A percentile compares a stretch with the other conserved stretches of the same genome.
Evolutionary conservation across 2,329 filamentous ascomycete genomes (phyloP).

Genomic region (Zarea fungicola): DNA sequence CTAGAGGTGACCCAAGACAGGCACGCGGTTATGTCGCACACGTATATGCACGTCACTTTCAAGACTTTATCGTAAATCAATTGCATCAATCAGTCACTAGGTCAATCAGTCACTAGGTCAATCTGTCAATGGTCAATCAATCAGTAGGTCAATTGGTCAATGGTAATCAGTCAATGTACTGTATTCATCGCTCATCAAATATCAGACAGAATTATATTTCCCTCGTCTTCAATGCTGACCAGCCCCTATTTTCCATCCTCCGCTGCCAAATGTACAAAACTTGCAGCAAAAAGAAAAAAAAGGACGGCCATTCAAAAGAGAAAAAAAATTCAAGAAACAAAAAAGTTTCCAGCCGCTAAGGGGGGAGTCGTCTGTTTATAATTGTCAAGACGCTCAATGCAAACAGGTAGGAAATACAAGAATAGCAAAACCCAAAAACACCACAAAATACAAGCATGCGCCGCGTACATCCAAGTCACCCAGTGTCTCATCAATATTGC

Average conservation of each 20-base stretch:
- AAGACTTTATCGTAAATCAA: no score
- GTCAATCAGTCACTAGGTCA: no score
- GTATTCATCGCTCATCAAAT: conserved; percentile 12
- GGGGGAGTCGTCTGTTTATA: conserved; percentile 9
- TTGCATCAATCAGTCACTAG: no score
- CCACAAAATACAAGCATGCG: conserved; percentile 2
- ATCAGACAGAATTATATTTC: conserved; percentile 9
- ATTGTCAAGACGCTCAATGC: conserved; percentile 9
- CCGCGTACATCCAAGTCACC: background rate
- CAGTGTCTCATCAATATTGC: background rate
- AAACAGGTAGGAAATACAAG: background rate
- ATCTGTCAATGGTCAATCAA: background rate
- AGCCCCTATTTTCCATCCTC: background rate
- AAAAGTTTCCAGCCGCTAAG: conserved; percentile 6
- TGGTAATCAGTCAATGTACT: conserved; percentile 4
- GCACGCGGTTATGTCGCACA: no score
- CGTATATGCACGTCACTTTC: no score
- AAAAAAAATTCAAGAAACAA: background rate
- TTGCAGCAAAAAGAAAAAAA: background rate
- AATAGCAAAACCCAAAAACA: conserved; percentile 3
- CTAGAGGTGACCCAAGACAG: no score
- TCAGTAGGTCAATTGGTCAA: background rate
- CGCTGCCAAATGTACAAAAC: conserved; percentile 4
- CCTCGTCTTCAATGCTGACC: background rate
- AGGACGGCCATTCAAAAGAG: background rate